Evolutionary conservation across 345 rosid species (phyloP), one percentile per base, ranked within the genome.

Genomic region (Linum trigynum): DNA sequence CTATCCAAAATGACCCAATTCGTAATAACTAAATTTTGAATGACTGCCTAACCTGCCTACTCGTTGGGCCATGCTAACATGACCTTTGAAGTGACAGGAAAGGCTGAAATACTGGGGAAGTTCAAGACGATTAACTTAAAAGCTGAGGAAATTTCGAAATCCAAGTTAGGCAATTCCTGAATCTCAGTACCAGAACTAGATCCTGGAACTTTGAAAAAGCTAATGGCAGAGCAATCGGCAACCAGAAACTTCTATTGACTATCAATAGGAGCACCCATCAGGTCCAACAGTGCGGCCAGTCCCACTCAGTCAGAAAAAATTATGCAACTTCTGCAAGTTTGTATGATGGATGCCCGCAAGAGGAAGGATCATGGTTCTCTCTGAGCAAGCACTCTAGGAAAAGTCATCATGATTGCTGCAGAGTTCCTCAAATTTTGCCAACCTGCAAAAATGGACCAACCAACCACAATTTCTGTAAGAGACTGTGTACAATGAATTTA

Each of bases 381-480:
- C 51, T 45, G 1, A 11, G 53, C 41, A 16, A 55, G 50, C 42
- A 7, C 12, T 37, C 64, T 32, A 41, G 14, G 61, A 37, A 57
- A 15, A 39, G 12, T 42, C 40, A 35, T 3, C 56, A 56, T 67
- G 59, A 50, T 58, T 42, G 53, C 62, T 61, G 76, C 85, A 84
- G 37, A 84, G 82, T 50, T 81, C 85, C 73, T 84, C 78, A 76
- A 84, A 79, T 61, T 78, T 74, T 39, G 70, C 62, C 62, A 86
- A 78, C 67, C 92, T 86, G 84, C 75, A 70, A 63, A 17, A 57
- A 40, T 2, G 42, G 35, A 68, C 2, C 41, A 63, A 61, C 43
- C 40, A 42, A 63, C 14, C 35, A 35, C 32, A n/a, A 9, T 6
- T 37, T 55, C 57, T 12, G 0, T 16, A 7, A 17, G 40, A 35